Evolutionary conservation across 352 stramenopile species (phyloP).

Genomic region (Phytophthora palmivora): DNA sequence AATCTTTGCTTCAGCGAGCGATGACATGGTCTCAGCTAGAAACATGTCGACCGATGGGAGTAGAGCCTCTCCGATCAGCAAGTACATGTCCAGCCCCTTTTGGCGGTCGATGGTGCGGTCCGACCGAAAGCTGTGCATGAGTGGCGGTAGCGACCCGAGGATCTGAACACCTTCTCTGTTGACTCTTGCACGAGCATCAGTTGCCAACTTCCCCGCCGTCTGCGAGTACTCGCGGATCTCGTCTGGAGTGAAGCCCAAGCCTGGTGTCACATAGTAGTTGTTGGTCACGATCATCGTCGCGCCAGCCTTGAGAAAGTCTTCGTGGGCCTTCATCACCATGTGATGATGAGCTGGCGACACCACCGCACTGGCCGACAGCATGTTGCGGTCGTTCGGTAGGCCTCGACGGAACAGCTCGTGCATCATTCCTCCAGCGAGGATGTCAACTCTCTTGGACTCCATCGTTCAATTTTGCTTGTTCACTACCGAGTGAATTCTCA

Average conservation of each 20-base stretch:
- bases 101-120: slow-evolving; percentile 85
- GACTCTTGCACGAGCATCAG: slow-evolving; percentile 44
- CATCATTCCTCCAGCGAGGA: slow-evolving; percentile 87
- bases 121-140: slow-evolving; percentile 90
- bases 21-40: slow-evolving; percentile 92
- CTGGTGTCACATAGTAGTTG: slow-evolving; percentile 90
- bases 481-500: slow-evolving; percentile 17
- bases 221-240: slow-evolving; percentile 76
- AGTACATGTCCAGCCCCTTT: slow-evolving; percentile 79
- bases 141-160: slow-evolving; percentile 88
- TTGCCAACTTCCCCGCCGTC: slow-evolving; percentile 70
- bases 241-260: slow-evolving; percentile 81
- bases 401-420: slow-evolving; percentile 91
- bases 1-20: slow-evolving; percentile 83
- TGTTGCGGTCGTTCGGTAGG: slow-evolving; percentile 91
- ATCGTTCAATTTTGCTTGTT: slow-evolving; percentile 14
- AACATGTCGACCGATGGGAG: slow-evolving; percentile 83
- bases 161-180: slow-evolving; percentile 58
- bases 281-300: slow-evolving; percentile 87
- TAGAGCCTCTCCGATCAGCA: slow-evolving; percentile 78
- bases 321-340: slow-evolving; percentile 71
- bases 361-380: slow-evolving; percentile 89
- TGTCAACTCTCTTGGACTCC: slow-evolving; percentile 40
- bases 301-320: slow-evolving; percentile 80
- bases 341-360: slow-evolving; percentile 70